Conservation (phyloP, 2,329 filamentous ascomycete genomes). For the Aaosphaeria pasadenensis region DNA sequence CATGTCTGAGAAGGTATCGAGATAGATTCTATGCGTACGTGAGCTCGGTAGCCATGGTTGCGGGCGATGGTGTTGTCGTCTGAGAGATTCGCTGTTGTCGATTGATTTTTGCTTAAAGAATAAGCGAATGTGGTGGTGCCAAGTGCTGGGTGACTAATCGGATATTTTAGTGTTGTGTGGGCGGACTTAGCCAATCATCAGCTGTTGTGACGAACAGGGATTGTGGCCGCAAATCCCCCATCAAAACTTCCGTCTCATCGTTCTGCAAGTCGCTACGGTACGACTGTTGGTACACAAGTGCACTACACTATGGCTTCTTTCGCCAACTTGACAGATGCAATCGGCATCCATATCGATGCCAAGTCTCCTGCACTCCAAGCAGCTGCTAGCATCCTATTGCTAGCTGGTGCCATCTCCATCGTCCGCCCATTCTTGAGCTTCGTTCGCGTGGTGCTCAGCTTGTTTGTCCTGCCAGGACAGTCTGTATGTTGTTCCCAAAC, state of each 20-base stretch:
- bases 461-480: constrained; percentile 49
- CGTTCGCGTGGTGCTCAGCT: constrained; percentile 45
- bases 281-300: constrained; percentile 2
- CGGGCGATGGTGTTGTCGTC: constrained; percentile 35
- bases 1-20: not conserved
- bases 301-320: constrained; percentile 12
- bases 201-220: too few relatives aligned
- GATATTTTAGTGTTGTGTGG: too few relatives aligned
- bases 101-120: too few relatives aligned
- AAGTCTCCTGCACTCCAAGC: constrained; percentile 23
- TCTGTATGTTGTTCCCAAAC: constrained; percentile 34
- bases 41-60: constrained; percentile 45
- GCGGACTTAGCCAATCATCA: too few relatives aligned
- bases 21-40: constrained; percentile 29
- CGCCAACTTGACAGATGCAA: constrained; percentile 15
- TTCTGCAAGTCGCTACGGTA: too few relatives aligned
- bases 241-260: too few relatives aligned
- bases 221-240: too few relatives aligned
- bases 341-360: constrained; percentile 33
- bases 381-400: constrained; percentile 24
- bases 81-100: constrained; percentile 4
- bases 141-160: too few relatives aligned
- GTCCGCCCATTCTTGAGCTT: constrained; percentile 43
- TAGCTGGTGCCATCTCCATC: constrained; percentile 29
- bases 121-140: too few relatives aligned